Evolutionary conservation across 306 rosid genomes (phyloP).

Genomic region (Sesbania bispinosa): DNA sequence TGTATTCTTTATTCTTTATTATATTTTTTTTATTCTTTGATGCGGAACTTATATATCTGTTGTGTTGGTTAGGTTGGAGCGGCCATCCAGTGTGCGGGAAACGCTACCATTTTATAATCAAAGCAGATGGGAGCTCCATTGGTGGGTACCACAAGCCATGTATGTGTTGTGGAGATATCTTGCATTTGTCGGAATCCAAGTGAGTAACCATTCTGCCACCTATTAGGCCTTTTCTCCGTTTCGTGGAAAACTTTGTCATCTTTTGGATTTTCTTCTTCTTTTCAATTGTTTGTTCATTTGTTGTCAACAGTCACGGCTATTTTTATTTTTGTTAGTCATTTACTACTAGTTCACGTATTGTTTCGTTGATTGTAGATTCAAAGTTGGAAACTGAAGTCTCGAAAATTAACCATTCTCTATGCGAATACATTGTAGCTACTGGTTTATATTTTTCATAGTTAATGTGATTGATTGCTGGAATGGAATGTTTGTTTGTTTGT

Average conservation of each 20-base stretch:
- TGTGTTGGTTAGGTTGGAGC: conserved; percentile 71
- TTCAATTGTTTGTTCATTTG: conserved; percentile 8
- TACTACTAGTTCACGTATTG: not conserved
- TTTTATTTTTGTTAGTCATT: not conserved
- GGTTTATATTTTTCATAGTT: conserved; percentile 8
- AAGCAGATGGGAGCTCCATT: conserved; percentile 86
- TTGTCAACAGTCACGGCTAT: not conserved
- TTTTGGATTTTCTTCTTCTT: not conserved
- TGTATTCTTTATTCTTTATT: not conserved
- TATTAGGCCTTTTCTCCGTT: not conserved
- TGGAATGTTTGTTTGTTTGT: not conserved
- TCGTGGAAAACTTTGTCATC: not conserved
- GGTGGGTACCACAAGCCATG: conserved; percentile 98
- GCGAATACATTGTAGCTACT: conserved; percentile 3
- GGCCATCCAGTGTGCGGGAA: conserved; percentile 91
- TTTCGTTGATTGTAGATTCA: conserved; percentile 18
- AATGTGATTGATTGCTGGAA: conserved; percentile 12
- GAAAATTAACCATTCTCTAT: conserved; percentile 1
- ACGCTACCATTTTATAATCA: conserved; percentile 90
- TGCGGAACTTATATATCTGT: too few species aligned
- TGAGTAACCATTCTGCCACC: conserved; percentile 40
- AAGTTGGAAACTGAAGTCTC: not conserved
- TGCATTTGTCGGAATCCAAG: conserved; percentile 95
- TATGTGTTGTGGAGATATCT: conserved; percentile 92
- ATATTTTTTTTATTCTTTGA: too few species aligned